Percentiles rank a stretch among this genome's conserved stretches.
phyloP scores from a whole-genome alignment of 2,329 filamentous ascomycete genomes.

The Xylaria polymorpha region DNA sequence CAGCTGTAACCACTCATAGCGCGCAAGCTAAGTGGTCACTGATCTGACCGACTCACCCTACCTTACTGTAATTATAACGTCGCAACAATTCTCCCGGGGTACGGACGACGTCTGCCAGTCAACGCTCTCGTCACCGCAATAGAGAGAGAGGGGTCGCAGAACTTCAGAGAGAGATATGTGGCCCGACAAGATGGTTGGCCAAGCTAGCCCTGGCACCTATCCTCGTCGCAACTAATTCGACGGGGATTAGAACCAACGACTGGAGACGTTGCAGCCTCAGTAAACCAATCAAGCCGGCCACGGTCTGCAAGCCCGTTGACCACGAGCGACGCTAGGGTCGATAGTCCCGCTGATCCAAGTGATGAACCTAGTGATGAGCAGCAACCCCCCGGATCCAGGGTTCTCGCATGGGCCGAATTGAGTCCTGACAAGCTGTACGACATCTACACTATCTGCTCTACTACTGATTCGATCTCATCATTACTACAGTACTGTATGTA shows the following conservation, averaged over 20 bases:
- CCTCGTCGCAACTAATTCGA: constrained; percentile 12
- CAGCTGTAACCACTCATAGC: constrained; percentile 34
- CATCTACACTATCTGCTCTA: constrained; percentile 13
- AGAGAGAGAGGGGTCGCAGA: constrained; percentile 5
- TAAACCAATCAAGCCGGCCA: constrained; percentile 26
- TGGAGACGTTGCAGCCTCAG: constrained; percentile 19
- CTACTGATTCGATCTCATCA: constrained; percentile 13
- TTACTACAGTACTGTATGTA: constrained; percentile 9
- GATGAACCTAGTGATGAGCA: constrained; percentile 2
- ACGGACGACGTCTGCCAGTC: constrained; percentile 18
- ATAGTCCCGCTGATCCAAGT: constrained; percentile 27
- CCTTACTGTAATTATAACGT: constrained; percentile 28
- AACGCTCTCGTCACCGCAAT: constrained; percentile 13
- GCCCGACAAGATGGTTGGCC: constrained; percentile 39
- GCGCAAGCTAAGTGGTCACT: constrained; percentile 22
- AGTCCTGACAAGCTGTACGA: not conserved
- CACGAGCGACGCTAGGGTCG: constrained; percentile 22
- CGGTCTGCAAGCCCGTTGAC: constrained; percentile 19
- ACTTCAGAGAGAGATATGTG: not conserved
- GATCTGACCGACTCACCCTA: constrained; percentile 17
- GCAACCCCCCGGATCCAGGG: constrained; percentile 26
- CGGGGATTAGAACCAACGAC: constrained; percentile 24
- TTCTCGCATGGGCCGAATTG: constrained; percentile 19
- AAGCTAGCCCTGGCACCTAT: constrained; percentile 25
- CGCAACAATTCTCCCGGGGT: constrained; percentile 2